Base-by-base conservation (phyloP, 148 eudicot genomes). In the Beta vulgaris region DNA sequence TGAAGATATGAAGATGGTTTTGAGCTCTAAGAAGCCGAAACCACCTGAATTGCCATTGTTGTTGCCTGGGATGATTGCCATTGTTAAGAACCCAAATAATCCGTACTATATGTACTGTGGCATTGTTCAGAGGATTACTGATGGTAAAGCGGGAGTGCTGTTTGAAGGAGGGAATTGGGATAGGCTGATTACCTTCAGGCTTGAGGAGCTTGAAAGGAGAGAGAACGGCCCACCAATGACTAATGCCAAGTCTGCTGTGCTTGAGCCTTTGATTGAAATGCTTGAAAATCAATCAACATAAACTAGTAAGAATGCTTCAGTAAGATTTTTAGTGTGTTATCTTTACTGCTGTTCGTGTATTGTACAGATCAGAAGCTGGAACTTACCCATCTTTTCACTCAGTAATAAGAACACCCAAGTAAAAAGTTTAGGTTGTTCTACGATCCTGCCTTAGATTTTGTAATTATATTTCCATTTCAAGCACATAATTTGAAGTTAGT, bases 141-240 rank as follows among this genome's bases (percentile, higher is more conserved):
- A 92, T 79, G 96, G 92, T 4, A 90, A 84, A 34, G 98, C 98
- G 34, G 96, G 93, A 31, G 96, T 93, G 81, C 81, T 93, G 0
- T 93, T 93, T 82, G 96, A 93, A 85, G 98, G 98, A 15, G 98
- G 98, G 78, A 90, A 86, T 78, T 93, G 98, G 96, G 96, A 91
- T 77, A 79, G 86, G 43, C 72, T 93, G 81, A 85, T 84, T 63
- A 91, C 88, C 31, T 93, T 93, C 72, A 79, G 88, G 84, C 92
- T 93, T n/a, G 90, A 93, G 6, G 97, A 91, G 86, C 91, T 91
- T 3, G 93, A 91, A 76, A 82, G 94, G 49, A 86, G 92, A 19
- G 90, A 88, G 48, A 90, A 90, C 74, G 98, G 95, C 21, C 95
- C 95, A 37, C 92, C 97, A 0, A 87, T 85, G 95, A 89, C 86